Evolutionary conservation across 345 rosid genomes (phyloP).

Genomic region (Eutrema yunnanense): DNA sequence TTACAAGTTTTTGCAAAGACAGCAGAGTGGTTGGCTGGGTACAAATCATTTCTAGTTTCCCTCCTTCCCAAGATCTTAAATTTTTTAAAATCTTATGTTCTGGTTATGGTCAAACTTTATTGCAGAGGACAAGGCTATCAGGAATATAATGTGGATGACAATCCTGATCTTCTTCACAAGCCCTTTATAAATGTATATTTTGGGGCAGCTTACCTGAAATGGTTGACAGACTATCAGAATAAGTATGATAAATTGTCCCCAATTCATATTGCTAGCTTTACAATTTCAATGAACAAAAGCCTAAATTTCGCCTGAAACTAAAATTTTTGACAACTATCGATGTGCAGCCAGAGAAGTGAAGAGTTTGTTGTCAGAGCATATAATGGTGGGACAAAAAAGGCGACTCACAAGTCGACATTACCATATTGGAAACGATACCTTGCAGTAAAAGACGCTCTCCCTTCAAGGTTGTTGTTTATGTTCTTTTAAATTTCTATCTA

Average conservation of each 20-base stretch:
- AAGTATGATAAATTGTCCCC: conserved; percentile 37
- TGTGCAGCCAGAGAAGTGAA: conserved; percentile 75
- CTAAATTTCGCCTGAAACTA: background rate
- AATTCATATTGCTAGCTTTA: background rate
- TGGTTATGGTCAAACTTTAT: conserved; percentile 14
- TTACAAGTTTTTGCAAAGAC: conserved; percentile 74
- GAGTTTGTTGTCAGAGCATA: conserved; percentile 87
- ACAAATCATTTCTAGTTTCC: conserved; percentile 1
- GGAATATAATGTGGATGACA: conserved; percentile 44
- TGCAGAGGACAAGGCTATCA: conserved; percentile 64
- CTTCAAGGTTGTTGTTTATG: conserved; percentile 49
- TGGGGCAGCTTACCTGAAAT: conserved; percentile 84
- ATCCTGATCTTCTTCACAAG: conserved; percentile 63
- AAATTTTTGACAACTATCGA: conserved; percentile 9
- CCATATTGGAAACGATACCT: conserved; percentile 81
- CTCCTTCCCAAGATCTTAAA: background rate
- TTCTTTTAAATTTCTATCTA: background rate
- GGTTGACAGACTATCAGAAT: conserved; percentile 65
- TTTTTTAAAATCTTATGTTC: background rate
- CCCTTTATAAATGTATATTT: conserved; percentile 79
- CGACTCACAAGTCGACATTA: conserved; percentile 78
- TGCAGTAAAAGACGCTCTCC: conserved; percentile 70
- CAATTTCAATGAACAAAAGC: background rate
- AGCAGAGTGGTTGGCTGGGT: conserved; percentile 73
- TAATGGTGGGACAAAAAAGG: conserved; percentile 72